These are phyloP conservation scores for Warburgia ugandensis DNA, from an alignment of 164 flowering plant species.

Conservation along the genomic window DNA sequence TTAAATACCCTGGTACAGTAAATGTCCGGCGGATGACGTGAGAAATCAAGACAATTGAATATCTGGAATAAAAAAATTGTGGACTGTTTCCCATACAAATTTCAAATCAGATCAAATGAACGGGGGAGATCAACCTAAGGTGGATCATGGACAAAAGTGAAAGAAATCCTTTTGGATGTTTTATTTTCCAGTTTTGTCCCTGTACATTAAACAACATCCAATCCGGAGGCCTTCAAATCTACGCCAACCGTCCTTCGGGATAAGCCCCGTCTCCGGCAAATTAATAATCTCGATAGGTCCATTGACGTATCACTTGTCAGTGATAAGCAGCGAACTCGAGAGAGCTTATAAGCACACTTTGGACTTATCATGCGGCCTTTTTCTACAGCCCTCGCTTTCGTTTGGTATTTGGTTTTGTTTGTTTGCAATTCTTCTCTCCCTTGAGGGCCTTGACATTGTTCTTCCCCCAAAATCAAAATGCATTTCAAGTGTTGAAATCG, in stretches of 20 bases:
- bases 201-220: constrained; percentile 5
- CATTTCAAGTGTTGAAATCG: no score
- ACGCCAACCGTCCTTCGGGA: constrained; percentile 3
- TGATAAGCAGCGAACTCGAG: neutral
- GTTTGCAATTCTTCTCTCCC: no score
- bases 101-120: no score
- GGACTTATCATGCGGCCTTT: neutral
- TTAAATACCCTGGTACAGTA: no score
- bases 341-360: neutral
- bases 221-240: neutral
- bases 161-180: no score
- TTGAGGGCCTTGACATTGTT: neutral
- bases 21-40: no score
- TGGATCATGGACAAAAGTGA: no score
- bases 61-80: no score
- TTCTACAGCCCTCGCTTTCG: constrained; percentile 8
- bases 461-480: neutral
- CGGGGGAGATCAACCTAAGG: no score
- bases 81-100: no score
- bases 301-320: neutral
- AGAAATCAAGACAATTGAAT: no score
- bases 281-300: neutral
- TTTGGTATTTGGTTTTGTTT: constrained; percentile 6
- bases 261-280: neutral
- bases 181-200: no score